Base-by-base conservation (phyloP, 768 basidiomycete genomes). In the Amanita muscaria region DNA sequence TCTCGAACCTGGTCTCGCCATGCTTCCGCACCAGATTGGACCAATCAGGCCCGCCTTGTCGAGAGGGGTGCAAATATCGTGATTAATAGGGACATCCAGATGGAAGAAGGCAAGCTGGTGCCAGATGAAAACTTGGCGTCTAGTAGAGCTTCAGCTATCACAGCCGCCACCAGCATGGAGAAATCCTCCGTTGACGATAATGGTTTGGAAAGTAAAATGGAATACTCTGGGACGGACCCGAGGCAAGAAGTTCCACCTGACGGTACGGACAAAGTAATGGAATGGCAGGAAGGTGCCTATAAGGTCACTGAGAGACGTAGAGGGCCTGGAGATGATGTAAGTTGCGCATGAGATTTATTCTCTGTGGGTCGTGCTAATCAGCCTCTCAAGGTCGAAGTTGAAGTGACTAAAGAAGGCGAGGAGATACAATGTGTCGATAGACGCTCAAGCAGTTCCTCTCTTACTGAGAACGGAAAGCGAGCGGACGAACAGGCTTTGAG, bases 1-100 rank as follows among this genome's bases (percentile, higher is more conserved):
- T 85, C 88, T 11, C 76, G 90, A 52, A 97, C 94, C 6, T 90
- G 87, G 83, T 93, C 90, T 7, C 72, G 91, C 41, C 78, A 85
- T 52, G 75, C 80, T 23, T 22, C 49, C 24, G 47, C 49, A 12
- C 65, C 92, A 0, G 89, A 92, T 35, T 96, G 92, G 89, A 73
- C 88, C 7, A 80, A 76, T 38, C 81, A 86, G 51, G 83, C 85
- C 14, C 70, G 79, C 27, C 72, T 79, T 30, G 79, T 93, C 40
- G 67, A 70, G 10, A 75, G 82, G 1, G 81, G 76, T 4, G 82
- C 84, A 41, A 83, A 85, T 35, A 80, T 94, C 49, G 74, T 90
- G 27, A 84, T 94, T 58, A 94, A 96, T 57, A 74, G 88, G 16
- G 92, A 94, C 57, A 64, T 61, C 30, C 66, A 64, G 12, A 72